Conservation (phyloP, 2,329 filamentous ascomycete species). For the Neofusicoccum sp. region DNA sequence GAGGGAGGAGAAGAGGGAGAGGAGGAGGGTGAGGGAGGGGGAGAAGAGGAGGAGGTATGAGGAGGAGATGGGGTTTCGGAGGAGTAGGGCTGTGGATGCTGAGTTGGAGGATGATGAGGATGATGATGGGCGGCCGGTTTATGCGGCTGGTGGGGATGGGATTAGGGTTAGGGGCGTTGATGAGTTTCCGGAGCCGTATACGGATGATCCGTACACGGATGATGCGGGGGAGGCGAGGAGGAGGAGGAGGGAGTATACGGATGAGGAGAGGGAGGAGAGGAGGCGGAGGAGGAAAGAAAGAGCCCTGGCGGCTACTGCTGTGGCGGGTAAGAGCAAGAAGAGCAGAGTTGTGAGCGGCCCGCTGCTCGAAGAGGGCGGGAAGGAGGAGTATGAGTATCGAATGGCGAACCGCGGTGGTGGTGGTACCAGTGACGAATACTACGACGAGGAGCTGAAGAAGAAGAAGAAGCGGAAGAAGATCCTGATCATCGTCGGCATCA, state of each 20-base stretch:
- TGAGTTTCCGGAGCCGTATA: conserved; percentile 1
- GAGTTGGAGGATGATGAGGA: conserved; percentile 25
- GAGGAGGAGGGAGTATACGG: conserved; percentile 23
- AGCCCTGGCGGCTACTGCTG: conserved; percentile 20
- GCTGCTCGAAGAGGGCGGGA: conserved; percentile 44
- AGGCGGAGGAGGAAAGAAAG: conserved; percentile 29
- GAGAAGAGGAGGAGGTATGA: conserved; percentile 42
- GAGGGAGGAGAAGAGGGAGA: conserved; percentile 34
- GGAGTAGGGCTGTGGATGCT: conserved; percentile 26
- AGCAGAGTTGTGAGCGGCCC: conserved; percentile 48
- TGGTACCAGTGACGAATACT: conserved; percentile 35
- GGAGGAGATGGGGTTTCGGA: conserved; percentile 18
- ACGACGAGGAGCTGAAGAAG: conserved; percentile 39
- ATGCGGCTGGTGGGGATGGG: conserved; percentile 21
- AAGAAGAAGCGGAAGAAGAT: conserved; percentile 56
- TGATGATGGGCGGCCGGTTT: conserved; percentile 21
- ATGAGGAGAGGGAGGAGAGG: conserved; percentile 27
- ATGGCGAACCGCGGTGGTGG: conserved; percentile 43
- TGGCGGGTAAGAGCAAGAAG: conserved; percentile 29
- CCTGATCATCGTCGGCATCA: conserved; percentile 48
- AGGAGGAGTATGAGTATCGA: conserved; percentile 40
- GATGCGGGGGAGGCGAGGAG: conserved; percentile 18
- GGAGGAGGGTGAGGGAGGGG: conserved; percentile 30
- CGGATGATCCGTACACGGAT: conserved; percentile 14
- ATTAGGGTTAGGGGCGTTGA: conserved; percentile 4